phyloP scores from a whole-genome alignment of 176 grass and related monocot genomes.

The Oryza brachyantha region DNA sequence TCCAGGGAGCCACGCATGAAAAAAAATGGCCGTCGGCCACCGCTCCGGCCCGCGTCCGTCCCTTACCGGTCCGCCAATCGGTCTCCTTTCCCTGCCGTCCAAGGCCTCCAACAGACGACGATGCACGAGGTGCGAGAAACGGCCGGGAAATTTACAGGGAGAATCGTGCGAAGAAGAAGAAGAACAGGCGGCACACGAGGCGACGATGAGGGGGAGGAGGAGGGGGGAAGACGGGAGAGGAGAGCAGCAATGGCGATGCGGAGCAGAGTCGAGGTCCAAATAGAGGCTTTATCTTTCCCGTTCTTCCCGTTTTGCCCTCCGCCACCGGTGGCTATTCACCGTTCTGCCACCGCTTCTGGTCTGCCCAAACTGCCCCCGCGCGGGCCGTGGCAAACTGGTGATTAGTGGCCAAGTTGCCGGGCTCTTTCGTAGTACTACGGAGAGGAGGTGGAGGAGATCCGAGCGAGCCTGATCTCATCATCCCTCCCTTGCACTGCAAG shows the following conservation, averaged over 20 bases:
- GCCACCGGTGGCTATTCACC: slow-evolving; percentile 5
- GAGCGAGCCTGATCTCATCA: slow-evolving; percentile 4
- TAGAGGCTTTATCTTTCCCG: slow-evolving; percentile 56
- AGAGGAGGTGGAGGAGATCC: neutral
- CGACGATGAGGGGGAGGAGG: neutral
- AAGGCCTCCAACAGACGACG: neutral
- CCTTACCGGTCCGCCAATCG: slow-evolving; percentile 18
- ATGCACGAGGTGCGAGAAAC: neutral
- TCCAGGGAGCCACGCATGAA: slow-evolving; percentile 49
- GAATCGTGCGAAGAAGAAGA: slow-evolving; percentile 36
- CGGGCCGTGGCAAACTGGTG: neutral
- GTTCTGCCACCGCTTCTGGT: slow-evolving; percentile 4
- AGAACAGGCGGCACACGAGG: neutral
- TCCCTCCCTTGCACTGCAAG: slow-evolving; percentile 39
- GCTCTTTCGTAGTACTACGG: neutral
- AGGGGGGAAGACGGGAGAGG: slow-evolving; percentile 17
- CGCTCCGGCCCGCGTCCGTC: slow-evolving; percentile 20
- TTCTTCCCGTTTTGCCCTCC: slow-evolving; percentile 34
- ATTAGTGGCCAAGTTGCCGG: neutral
- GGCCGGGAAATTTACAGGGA: slow-evolving; percentile 7
- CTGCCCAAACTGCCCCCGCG: slow-evolving; percentile 42
- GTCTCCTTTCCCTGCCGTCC: neutral
- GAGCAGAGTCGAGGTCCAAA: slow-evolving; percentile 56
- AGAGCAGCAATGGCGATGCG: slow-evolving; percentile 63
- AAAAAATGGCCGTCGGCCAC: slow-evolving; percentile 46